Conservation (phyloP, 2,329 filamentous ascomycete species). For the Phaeosphaeriaceae sp. region DNA sequence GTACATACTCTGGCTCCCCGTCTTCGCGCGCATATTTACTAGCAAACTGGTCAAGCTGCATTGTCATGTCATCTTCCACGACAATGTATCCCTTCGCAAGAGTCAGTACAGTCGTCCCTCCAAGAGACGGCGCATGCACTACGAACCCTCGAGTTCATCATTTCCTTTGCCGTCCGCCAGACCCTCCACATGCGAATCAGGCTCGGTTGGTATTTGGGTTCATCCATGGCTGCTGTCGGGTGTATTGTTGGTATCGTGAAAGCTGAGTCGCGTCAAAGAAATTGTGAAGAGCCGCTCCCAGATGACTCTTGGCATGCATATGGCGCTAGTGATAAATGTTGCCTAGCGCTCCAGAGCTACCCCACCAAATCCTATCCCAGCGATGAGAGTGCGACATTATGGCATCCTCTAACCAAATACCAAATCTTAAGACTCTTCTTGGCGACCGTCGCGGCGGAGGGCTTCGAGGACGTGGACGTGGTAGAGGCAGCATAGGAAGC, state of each 20-base stretch:
- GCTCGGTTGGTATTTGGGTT: slow-evolving; percentile 31
- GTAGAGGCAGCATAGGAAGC: slow-evolving; percentile 32
- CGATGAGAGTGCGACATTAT: slow-evolving; percentile 53
- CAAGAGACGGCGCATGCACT: slow-evolving; percentile 24
- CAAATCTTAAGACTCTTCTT: slow-evolving; percentile 72
- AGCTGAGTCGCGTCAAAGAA: slow-evolving; percentile 34
- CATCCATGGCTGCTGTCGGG: slow-evolving; percentile 33
- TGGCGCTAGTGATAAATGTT: slow-evolving; percentile 14
- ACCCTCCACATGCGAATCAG: slow-evolving; percentile 83
- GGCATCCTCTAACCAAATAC: slow-evolving; percentile 73
- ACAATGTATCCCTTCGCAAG: slow-evolving; percentile 83
- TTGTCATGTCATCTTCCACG: slow-evolving; percentile 84
- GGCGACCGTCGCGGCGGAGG: slow-evolving; percentile 56
- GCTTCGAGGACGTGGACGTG: slow-evolving; percentile 56
- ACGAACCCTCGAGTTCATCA: slow-evolving; percentile 87
- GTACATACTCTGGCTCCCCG: slow-evolving; percentile 76
- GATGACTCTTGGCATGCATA: slow-evolving; percentile 29
- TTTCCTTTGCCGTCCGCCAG: slow-evolving; percentile 91
- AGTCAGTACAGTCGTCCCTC: slow-evolving; percentile 24
- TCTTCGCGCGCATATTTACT: slow-evolving; percentile 72
- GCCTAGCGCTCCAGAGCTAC: slow-evolving; percentile 27
- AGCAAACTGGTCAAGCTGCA: slow-evolving; percentile 83
- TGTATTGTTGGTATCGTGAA: slow-evolving; percentile 11
- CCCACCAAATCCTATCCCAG: slow-evolving; percentile 35
- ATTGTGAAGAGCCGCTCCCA: slow-evolving; percentile 29